Conservation (phyloP, 176 grass and related monocot genomes). For the Phragmites australis region DNA sequence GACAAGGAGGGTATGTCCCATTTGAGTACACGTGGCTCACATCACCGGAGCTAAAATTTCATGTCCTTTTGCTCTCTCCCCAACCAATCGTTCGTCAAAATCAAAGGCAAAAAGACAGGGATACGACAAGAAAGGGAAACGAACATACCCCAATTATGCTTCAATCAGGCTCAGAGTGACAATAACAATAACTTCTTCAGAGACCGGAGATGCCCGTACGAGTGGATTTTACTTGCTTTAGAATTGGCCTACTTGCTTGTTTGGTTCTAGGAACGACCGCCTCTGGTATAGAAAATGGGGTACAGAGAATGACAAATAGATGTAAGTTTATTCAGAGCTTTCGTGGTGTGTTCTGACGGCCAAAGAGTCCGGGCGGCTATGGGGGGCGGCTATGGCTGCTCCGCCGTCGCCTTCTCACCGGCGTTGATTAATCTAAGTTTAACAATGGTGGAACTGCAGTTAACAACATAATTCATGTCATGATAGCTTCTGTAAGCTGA, state of each 20-base stretch:
- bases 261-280: constrained; percentile 34
- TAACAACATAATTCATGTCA: background rate
- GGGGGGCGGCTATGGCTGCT: constrained; percentile 44
- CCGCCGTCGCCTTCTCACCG: constrained; percentile 37
- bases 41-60: background rate
- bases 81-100: constrained; percentile 20
- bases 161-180: constrained; percentile 16
- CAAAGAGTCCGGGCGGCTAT: constrained; percentile 31
- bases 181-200: background rate
- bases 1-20: background rate
- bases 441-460: background rate
- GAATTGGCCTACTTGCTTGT: constrained; percentile 30
- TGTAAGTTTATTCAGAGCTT: constrained; percentile 17
- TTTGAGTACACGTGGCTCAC: constrained; percentile 25
- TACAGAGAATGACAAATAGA: constrained; percentile 8
- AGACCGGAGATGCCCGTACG: constrained; percentile 32
- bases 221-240: constrained; percentile 30
- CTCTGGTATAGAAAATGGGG: constrained; percentile 21
- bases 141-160: constrained; percentile 7
- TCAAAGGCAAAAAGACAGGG: constrained; percentile 23
- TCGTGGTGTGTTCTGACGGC: constrained; percentile 23
- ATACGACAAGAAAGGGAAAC: constrained; percentile 37
- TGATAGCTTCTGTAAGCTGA: background rate
- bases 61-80: background rate
- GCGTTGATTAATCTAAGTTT: background rate